These are phyloP conservation scores for Tinospora cordifolia DNA, from an alignment of 164 flowering plant genomes.

Conservation along the genomic window DNA sequence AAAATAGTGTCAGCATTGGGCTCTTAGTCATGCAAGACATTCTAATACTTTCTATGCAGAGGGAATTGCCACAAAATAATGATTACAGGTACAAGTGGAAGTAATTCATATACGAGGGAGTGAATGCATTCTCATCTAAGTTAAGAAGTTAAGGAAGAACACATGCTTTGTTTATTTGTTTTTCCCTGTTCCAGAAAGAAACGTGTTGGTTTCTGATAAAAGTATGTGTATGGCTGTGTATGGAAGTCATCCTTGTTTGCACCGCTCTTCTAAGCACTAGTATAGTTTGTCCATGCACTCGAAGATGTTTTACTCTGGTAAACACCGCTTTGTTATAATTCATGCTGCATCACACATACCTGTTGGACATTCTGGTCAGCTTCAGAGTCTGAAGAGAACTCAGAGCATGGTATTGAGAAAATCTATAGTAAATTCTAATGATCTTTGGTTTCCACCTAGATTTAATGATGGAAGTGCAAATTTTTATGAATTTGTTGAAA, in stretches of 20 bases:
- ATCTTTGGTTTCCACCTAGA: no score
- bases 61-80: background rate
- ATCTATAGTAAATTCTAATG: background rate
- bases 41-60: background rate
- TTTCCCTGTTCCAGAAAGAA: no score
- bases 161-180: background rate
- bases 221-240: background rate
- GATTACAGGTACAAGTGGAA: background rate
- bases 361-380: background rate
- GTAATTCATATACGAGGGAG: background rate
- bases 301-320: background rate
- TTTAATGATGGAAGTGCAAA: no score
- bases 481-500: no score
- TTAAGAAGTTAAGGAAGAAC: background rate
- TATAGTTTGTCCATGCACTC: background rate
- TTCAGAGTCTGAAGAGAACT: constrained; percentile 1
- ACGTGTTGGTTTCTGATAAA: background rate
- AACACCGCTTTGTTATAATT: background rate
- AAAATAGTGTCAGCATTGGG: constrained; percentile 13
- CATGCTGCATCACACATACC: background rate
- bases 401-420: background rate
- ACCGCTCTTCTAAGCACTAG: background rate
- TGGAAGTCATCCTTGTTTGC: background rate
- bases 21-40: background rate
- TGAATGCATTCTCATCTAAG: background rate